These are phyloP conservation scores for Dentipellis fragilis DNA, from an alignment of 768 basidiomycete genomes.

Conservation along the genomic window DNA sequence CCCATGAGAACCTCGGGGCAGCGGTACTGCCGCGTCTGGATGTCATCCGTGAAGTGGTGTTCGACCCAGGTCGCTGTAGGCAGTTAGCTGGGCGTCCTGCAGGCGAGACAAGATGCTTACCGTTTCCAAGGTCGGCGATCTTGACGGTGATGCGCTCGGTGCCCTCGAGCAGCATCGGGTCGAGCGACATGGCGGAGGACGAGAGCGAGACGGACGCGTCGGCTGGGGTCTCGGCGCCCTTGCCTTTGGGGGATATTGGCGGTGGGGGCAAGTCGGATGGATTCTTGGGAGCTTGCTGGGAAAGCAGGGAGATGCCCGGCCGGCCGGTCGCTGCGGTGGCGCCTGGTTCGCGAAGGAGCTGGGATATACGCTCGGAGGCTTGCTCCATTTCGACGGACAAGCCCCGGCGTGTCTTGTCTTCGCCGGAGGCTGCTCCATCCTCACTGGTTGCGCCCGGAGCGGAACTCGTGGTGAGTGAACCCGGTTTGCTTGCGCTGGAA, in stretches of 20 bases:
- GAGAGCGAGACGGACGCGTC: constrained; percentile 8
- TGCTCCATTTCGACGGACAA: constrained; percentile 30
- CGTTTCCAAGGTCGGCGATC: constrained; percentile 97
- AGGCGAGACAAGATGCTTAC: constrained; percentile 29
- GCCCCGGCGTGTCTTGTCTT: constrained; percentile 11
- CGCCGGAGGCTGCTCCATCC: constrained; percentile 5
- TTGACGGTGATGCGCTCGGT: constrained; percentile 84
- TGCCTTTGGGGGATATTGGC: constrained; percentile 16
- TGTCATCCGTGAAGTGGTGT: constrained; percentile 98
- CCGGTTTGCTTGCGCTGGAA: constrained; percentile 24
- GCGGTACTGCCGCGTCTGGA: constrained; percentile 94
- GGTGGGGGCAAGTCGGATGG: constrained; percentile 8
- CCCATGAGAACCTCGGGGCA: constrained; percentile 97
- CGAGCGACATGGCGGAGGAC: constrained; percentile 21
- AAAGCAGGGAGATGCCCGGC: constrained; percentile 59
- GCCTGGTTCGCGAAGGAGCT: constrained; percentile 33
- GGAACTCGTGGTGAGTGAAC: constrained; percentile 16
- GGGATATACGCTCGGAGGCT: constrained; percentile 41
- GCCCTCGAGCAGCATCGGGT: constrained; percentile 19
- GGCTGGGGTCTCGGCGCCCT: constrained; percentile 17
- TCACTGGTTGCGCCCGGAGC: constrained; percentile 15
- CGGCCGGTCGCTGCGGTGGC: constrained; percentile 28
- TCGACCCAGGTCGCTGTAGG: constrained; percentile 73
- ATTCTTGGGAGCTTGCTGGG: constrained; percentile 50
- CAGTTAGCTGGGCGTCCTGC: constrained; percentile 2